These are phyloP conservation scores for Clausena lansium DNA, from an alignment of 345 rosid genomes.

Conservation along the genomic window DNA sequence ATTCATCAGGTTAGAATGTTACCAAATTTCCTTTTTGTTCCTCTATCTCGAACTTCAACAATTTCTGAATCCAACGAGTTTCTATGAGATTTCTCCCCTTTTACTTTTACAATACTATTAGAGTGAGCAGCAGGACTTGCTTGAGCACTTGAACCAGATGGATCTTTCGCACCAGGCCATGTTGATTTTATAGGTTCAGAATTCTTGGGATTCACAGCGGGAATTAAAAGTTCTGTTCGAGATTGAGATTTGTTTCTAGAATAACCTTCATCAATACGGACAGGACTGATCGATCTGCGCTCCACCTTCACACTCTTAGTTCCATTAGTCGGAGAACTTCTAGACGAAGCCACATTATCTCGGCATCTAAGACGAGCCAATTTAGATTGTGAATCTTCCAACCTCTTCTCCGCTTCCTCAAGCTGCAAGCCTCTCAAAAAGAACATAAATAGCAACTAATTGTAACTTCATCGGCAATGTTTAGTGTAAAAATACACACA, in stretches of 20 bases:
- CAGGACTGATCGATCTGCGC: conserved; percentile 30
- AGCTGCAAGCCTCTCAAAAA: conserved; percentile 44
- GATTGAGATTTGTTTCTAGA: conserved; percentile 26
- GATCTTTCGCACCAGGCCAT: conserved; percentile 29
- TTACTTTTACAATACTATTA: conserved; percentile 31
- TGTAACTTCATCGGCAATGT: not conserved
- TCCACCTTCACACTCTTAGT: conserved; percentile 34
- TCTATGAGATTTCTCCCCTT: conserved; percentile 39
- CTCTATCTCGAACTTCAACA: conserved; percentile 44
- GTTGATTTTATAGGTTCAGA: conserved; percentile 32
- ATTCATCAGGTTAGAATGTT: conserved; percentile 15
- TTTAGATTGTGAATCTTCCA: conserved; percentile 52
- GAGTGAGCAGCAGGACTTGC: conserved; percentile 21
- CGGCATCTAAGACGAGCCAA: conserved; percentile 55
- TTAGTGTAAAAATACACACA: not conserved
- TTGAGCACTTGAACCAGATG: conserved; percentile 22
- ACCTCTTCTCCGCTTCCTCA: conserved; percentile 54
- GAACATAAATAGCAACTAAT: conserved; percentile 7
- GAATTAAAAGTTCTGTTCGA: conserved; percentile 48
- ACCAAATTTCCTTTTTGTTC: conserved; percentile 73
- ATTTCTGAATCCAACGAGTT: conserved; percentile 31
- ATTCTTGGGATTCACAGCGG: conserved; percentile 40
- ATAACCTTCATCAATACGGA: conserved; percentile 26
- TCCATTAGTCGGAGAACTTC: conserved; percentile 24
- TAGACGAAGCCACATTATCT: conserved; percentile 23